Percentiles rank a stretch among this genome's conserved stretches.
Evolutionary conservation across 1,284 basidiomycete species (phyloP).

Genomic region (Schizophyllum amplum): DNA sequence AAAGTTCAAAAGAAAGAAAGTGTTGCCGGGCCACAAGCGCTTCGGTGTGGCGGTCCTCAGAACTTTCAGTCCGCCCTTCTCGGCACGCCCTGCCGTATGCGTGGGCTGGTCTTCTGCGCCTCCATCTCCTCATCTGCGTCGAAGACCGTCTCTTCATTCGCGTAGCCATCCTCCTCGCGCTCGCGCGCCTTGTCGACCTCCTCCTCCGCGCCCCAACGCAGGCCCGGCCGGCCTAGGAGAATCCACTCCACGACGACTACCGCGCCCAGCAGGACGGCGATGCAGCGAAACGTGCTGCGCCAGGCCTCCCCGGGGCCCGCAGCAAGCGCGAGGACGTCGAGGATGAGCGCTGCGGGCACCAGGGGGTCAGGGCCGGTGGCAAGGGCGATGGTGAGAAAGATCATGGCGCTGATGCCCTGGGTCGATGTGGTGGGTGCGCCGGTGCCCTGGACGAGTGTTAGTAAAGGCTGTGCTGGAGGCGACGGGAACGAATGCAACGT

Average conservation of each 20-base stretch:
- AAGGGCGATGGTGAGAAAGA: constrained; percentile 12
- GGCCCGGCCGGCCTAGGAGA: not conserved
- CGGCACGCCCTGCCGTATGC: not conserved
- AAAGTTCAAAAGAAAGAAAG: no score
- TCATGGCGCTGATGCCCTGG: constrained; percentile 17
- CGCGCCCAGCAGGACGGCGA: constrained; percentile 2
- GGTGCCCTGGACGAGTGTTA: constrained; percentile 1
- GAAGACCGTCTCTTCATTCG: not conserved
- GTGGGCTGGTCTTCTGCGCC: not conserved
- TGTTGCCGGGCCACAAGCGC: no score
- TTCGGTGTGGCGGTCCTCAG: no score
- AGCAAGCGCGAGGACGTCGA: constrained; percentile 21
- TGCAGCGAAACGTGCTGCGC: constrained; percentile 15
- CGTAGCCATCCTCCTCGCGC: not conserved
- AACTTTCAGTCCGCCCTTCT: no score
- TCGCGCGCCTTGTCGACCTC: not conserved
- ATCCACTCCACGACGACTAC: constrained; percentile 5
- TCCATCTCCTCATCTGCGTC: not conserved
- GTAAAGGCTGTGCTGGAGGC: no score
- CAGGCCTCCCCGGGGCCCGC: constrained; percentile 17
- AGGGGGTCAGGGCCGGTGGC: constrained; percentile 28
- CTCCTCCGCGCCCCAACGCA: not conserved
- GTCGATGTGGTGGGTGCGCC: constrained; percentile 6
- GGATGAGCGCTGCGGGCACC: constrained; percentile 22
- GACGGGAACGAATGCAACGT: no score